These are phyloP conservation scores for Atkinsonella hypoxylon DNA, from an alignment of 2,329 filamentous ascomycete species.

Conservation along the genomic window DNA sequence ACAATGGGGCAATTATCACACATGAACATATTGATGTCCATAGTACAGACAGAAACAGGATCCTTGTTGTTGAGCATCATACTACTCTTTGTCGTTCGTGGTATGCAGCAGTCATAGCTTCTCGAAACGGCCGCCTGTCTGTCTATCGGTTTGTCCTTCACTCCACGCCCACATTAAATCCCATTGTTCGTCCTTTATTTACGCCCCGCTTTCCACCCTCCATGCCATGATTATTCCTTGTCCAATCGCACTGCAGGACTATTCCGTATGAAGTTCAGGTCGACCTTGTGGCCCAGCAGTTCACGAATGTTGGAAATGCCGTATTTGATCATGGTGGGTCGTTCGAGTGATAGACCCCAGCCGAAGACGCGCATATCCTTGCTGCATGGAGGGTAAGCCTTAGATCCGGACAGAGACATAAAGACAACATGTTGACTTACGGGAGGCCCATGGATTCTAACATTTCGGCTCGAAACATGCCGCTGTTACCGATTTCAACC, in stretches of 20 bases:
- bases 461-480: constrained; percentile 99
- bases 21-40: background rate
- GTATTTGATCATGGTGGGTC: constrained; percentile 97
- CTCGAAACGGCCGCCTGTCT: background rate
- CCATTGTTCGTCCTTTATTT: background rate
- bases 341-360: constrained; percentile 82
- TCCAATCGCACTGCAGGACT: constrained; percentile 87
- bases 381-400: constrained; percentile 1
- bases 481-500: constrained; percentile 95
- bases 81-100: background rate
- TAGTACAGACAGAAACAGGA: background rate
- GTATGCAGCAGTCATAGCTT: background rate
- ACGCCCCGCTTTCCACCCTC: background rate
- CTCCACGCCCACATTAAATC: background rate
- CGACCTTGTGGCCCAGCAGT: constrained; percentile 87
- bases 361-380: constrained; percentile 89
- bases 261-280: constrained; percentile 80
- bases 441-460: constrained; percentile 87
- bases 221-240: constrained; percentile 46
- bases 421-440: background rate
- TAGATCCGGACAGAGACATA: background rate
- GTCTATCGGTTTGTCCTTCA: background rate
- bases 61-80: background rate
- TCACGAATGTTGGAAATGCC: constrained; percentile 83
- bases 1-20: background rate